Evolutionary conservation across 495 filamentous ascomycete species (phyloP), one percentile per base, ranked within the genome.

Genomic region (Opeltia flavorubescens): DNA sequence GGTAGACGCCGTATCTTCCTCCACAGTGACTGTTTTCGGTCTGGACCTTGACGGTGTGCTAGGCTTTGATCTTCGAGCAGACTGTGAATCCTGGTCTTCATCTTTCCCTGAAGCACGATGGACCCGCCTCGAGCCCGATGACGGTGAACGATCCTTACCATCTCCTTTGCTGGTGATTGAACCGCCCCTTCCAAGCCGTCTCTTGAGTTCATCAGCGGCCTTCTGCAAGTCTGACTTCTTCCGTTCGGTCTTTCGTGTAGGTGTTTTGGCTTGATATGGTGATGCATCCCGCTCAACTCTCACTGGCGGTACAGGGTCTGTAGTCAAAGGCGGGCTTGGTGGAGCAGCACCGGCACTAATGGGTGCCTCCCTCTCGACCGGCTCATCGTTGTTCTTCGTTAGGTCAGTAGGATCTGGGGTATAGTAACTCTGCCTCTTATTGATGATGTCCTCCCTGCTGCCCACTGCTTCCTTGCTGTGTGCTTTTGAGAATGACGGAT

Each of bases 401-500:
- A 89, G 57, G 55, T 91, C 86, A 30, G 86, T 91, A 27, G 83
- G 69, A 46, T 89, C 83, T 13, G 86, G 86, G 0, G 86, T 91
- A 47, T 77, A 79, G 27, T 80, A 80, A 47, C 73, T 71, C 5
- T 61, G 58, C 47, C 62, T 64, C 23, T 59, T 63, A 30, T 65
- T 57, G 2, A 52, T 57, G 44, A 76, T 44, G 51, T 78, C 74
- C 47, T 80, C 77, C 53, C 71, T 71, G 59, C 72, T 77, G 41
- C 70, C 66, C 30, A 93, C 69, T 40, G 76, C 71, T 59, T 93
- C 86, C 60, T 86, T 89, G 73, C 85, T 91, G 59, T 93, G 83
- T 29, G 81, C 80, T 61, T 94, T 94, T 57, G 82, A 89, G 66
- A 94, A 91, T 15, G 67, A 72, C 4, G 89, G 88, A 59, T 95